Conservation (phyloP, 2,329 filamentous ascomycete genomes). For the Magnaporthales sp. region DNA sequence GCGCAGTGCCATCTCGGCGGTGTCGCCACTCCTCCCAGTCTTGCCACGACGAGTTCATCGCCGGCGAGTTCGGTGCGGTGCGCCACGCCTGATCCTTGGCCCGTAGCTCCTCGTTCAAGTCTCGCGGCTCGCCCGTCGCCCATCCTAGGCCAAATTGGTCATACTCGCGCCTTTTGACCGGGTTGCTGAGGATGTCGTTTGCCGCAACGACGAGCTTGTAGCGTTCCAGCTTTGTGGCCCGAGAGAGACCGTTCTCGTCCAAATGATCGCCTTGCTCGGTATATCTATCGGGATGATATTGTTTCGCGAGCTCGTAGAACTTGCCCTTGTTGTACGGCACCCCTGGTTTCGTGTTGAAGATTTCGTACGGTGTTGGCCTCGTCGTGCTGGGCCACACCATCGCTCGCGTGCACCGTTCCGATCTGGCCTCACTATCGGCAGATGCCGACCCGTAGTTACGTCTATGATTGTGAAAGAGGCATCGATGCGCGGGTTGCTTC, state of each 20-base stretch:
- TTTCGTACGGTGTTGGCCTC: constrained; percentile 79
- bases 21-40: constrained; percentile 85
- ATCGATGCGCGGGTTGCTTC: not conserved
- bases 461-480: not conserved
- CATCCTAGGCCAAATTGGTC: constrained; percentile 78
- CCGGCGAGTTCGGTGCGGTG: constrained; percentile 35
- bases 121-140: constrained; percentile 41
- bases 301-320: constrained; percentile 88
- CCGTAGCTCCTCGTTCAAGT: constrained; percentile 31
- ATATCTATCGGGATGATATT: constrained; percentile 82
- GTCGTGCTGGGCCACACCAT: constrained; percentile 35
- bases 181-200: constrained; percentile 79
- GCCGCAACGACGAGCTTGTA: constrained; percentile 85
- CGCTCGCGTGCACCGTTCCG: not conserved
- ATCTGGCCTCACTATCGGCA: not conserved
- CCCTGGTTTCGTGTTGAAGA: constrained; percentile 51
- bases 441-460: not conserved
- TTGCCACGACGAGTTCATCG: constrained; percentile 88
- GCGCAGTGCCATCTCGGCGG: constrained; percentile 32
- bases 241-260: constrained; percentile 38
- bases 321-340: constrained; percentile 72
- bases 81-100: constrained; percentile 40
- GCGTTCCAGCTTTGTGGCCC: constrained; percentile 65
- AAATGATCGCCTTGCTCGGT: constrained; percentile 29
- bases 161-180: constrained; percentile 69